Evolutionary conservation across 2,329 filamentous ascomycete species (phyloP).

Genomic region (Alternaria brassicicola): DNA sequence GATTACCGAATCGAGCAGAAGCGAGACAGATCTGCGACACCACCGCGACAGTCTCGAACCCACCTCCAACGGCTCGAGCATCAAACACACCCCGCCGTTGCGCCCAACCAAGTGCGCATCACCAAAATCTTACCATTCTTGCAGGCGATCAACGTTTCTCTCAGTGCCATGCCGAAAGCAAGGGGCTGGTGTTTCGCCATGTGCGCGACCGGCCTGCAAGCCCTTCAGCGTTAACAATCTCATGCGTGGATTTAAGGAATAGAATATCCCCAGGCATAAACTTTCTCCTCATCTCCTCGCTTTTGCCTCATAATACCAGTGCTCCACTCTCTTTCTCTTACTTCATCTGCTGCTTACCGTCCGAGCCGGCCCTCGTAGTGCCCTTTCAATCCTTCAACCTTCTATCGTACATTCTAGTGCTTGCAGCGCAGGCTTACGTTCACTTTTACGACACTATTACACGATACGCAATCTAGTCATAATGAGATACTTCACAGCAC

Average conservation of each 20-base stretch:
- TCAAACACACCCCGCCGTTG: conserved; percentile 32
- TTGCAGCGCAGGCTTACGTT: conserved; percentile 48
- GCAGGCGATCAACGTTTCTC: conserved; percentile 35
- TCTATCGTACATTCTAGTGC: conserved; percentile 37
- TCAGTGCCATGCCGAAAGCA: conserved; percentile 39
- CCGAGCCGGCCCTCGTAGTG: conserved; percentile 52
- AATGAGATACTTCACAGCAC: conserved; percentile 48
- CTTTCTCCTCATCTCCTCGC: conserved; percentile 30
- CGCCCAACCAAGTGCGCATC: conserved; percentile 25
- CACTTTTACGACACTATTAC: conserved; percentile 35
- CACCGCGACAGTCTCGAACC: conserved; percentile 41
- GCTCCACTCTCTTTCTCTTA: conserved; percentile 45
- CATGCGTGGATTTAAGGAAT: conserved; percentile 50
- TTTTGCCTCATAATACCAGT: conserved; percentile 44
- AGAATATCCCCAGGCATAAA: conserved; percentile 34
- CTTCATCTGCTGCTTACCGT: conserved; percentile 36
- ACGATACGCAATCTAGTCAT: conserved; percentile 41
- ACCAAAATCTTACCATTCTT: conserved; percentile 40
- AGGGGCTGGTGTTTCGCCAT: conserved; percentile 48
- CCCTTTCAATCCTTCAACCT: conserved; percentile 43
- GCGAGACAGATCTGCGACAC: conserved; percentile 49
- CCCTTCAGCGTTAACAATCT: conserved; percentile 42
- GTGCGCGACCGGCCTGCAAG: conserved; percentile 30
- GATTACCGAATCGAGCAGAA: conserved; percentile 35
- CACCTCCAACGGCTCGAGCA: conserved; percentile 41